Evolutionary conservation across 768 basidiomycete genomes (phyloP).

Genomic region (Gymnopilus dilepis): DNA sequence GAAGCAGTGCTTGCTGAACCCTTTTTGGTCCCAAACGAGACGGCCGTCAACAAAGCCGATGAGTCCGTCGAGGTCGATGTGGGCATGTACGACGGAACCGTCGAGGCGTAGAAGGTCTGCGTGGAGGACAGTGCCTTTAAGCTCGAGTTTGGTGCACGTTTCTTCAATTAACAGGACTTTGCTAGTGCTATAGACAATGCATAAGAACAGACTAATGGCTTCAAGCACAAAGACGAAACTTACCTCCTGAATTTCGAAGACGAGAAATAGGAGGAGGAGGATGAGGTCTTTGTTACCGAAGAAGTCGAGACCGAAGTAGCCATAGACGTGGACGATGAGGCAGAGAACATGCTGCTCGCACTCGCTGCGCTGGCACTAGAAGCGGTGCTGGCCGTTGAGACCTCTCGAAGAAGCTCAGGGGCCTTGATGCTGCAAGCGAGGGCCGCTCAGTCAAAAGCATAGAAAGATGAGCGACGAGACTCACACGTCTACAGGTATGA

Average conservation of each 20-base stretch:
- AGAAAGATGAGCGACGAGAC: background rate
- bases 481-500: conserved; percentile 15
- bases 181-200: conserved; percentile 9
- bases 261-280: conserved; percentile 15
- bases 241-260: conserved; percentile 23
- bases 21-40: conserved; percentile 19
- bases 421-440: background rate
- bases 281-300: conserved; percentile 14
- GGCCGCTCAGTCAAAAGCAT: background rate
- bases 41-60: conserved; percentile 20
- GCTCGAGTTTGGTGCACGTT: conserved; percentile 17
- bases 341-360: conserved; percentile 15
- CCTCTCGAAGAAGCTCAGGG: conserved; percentile 6
- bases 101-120: conserved; percentile 20
- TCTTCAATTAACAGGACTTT: conserved; percentile 21
- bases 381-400: conserved; percentile 3
- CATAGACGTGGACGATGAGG: conserved; percentile 15
- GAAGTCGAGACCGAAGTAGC: conserved; percentile 15
- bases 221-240: background rate
- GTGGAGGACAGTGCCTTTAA: conserved; percentile 20
- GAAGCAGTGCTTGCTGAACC: conserved; percentile 17
- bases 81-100: conserved; percentile 14
- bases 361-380: conserved; percentile 11
- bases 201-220: background rate
- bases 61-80: conserved; percentile 18